These are phyloP conservation scores for Nicotiana rustica DNA, from an alignment of 305 asterid species.

Conservation along the genomic window DNA sequence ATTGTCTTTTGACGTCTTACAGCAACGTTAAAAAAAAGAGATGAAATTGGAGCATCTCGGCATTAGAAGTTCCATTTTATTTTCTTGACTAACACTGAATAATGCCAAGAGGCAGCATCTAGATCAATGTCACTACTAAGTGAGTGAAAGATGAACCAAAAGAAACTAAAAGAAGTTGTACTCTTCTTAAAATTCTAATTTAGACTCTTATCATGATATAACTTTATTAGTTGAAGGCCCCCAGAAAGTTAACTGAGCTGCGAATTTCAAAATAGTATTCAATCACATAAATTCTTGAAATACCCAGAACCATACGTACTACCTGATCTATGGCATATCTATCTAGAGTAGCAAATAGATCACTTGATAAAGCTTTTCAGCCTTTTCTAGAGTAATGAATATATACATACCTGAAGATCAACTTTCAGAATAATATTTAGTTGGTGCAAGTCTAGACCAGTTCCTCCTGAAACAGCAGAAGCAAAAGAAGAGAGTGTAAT, in stretches of 20 bases:
- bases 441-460: conserved; percentile 93
- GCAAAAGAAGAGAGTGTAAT: conserved; percentile 93
- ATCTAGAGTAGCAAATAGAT: neutral
- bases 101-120: conserved; percentile 13
- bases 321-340: neutral
- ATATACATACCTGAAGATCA: conserved; percentile 84
- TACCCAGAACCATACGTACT: neutral
- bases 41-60: neutral
- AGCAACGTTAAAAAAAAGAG: neutral
- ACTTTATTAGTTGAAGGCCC: conserved; percentile 21
- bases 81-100: neutral
- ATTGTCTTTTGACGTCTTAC: neutral
- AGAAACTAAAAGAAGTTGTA: conserved; percentile 7
- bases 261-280: neutral
- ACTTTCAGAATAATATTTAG: conserved; percentile 92
- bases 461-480: conserved; percentile 87
- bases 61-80: conserved; percentile 11
- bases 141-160: conserved; percentile 4
- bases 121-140: neutral
- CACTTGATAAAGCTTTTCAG: conserved; percentile 21
- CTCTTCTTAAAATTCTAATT: neutral
- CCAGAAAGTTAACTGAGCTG: conserved; percentile 30
- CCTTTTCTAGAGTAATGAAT: neutral
- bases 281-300: conserved; percentile 14
- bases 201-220: conserved; percentile 13